phyloP scores from a whole-genome alignment of 495 filamentous ascomycete species.

The Penicillium maclennaniae region DNA sequence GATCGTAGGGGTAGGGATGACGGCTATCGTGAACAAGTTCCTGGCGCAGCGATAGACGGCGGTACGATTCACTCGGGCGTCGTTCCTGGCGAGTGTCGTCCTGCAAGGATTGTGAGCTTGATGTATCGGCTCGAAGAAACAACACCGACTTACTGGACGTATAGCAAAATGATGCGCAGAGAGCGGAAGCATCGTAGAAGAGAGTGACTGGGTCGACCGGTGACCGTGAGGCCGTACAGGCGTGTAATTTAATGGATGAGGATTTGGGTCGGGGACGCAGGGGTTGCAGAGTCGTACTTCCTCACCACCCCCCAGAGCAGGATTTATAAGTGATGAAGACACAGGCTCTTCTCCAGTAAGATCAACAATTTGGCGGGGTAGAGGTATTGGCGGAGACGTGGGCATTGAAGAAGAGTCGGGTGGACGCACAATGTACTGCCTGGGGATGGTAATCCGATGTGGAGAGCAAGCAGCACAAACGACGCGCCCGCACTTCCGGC shows the following conservation, averaged over 20 bases:
- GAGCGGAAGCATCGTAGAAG: constrained; percentile 13
- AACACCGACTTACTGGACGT: constrained; percentile 9
- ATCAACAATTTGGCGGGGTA: constrained; percentile 29
- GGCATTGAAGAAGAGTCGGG: constrained; percentile 40
- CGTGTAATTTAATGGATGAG: constrained; percentile 49
- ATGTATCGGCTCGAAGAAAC: not conserved
- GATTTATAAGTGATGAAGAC: constrained; percentile 35
- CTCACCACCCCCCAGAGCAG: constrained; percentile 70
- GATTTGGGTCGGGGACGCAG: constrained; percentile 89
- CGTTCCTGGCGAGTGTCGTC: constrained; percentile 13
- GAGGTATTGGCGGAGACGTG: constrained; percentile 16
- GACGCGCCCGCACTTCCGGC: constrained; percentile 93
- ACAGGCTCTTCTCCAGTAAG: constrained; percentile 38
- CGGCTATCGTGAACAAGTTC: constrained; percentile 3
- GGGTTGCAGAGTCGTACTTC: constrained; percentile 91
- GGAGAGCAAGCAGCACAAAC: constrained; percentile 91
- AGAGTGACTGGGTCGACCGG: constrained; percentile 21
- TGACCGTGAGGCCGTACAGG: constrained; percentile 25
- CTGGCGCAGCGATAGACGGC: constrained; percentile 10
- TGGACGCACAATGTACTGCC: constrained; percentile 87
- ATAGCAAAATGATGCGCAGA: not conserved
- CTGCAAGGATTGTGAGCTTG: not conserved
- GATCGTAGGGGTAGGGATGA: not conserved
- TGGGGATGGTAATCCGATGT: constrained; percentile 89
- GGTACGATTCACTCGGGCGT: constrained; percentile 10